Percentiles rank a stretch among this genome's conserved stretches.
Conservation (phyloP, 495 filamentous ascomycete species). For the Penicillium bovifimosum region DNA sequence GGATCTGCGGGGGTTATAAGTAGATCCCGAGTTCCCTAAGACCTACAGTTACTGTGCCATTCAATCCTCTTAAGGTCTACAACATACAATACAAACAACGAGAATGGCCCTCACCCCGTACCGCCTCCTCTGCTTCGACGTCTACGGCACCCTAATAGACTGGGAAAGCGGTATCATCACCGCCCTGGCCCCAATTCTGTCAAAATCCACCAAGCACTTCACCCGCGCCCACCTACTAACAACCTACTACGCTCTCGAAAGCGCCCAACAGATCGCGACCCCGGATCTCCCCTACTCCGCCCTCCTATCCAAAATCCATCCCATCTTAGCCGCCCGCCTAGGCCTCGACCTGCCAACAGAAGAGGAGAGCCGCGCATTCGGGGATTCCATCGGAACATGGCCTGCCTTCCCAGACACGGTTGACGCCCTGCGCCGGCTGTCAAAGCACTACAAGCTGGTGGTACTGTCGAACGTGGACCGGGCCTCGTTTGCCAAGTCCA, state of each 20-base stretch:
- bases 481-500: constrained; percentile 49
- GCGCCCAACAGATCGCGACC: constrained; percentile 35
- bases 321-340: constrained; percentile 36
- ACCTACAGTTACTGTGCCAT: neutral
- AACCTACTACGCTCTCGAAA: constrained; percentile 35
- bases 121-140: constrained; percentile 64
- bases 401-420: constrained; percentile 57
- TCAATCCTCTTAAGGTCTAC: neutral
- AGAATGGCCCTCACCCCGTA: constrained; percentile 36
- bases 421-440: constrained; percentile 47
- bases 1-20: constrained; percentile 1
- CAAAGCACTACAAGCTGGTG: constrained; percentile 57
- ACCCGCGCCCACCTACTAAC: constrained; percentile 31
- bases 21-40: neutral
- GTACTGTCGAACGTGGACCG: constrained; percentile 67
- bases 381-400: constrained; percentile 52
- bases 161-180: constrained; percentile 53
- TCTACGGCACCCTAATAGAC: constrained; percentile 80
- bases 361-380: constrained; percentile 34
- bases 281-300: constrained; percentile 50
- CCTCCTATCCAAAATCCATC: constrained; percentile 46
- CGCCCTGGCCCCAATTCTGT: constrained; percentile 36
- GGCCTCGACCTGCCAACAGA: constrained; percentile 25
- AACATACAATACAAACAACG: neutral
- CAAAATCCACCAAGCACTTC: constrained; percentile 33